Evolutionary conservation across 208 protist species (phyloP).

Genomic region (Leishmania tarentolae): DNA sequence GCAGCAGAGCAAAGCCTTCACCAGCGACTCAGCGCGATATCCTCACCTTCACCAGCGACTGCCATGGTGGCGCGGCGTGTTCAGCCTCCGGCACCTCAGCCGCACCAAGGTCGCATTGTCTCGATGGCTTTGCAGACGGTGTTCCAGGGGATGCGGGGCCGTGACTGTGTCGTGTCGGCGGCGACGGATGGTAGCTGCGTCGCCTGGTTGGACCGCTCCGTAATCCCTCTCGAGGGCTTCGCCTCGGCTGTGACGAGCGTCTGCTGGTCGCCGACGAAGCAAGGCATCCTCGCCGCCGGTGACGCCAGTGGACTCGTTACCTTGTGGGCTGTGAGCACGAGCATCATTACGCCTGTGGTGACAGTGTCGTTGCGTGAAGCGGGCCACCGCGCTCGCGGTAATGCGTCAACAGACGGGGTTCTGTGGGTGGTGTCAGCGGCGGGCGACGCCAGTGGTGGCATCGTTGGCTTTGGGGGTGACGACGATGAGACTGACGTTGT

Average conservation of each 20-base stretch:
- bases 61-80: not conserved
- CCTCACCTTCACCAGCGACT: not conserved
- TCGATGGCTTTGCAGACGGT: constrained; percentile 56
- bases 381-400: constrained; percentile 15
- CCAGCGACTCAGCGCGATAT: not conserved
- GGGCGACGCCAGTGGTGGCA: constrained; percentile 2
- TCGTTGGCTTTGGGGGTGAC: not conserved
- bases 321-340: constrained; percentile 57
- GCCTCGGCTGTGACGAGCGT: constrained; percentile 49
- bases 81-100: constrained; percentile 10
- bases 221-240: constrained; percentile 58
- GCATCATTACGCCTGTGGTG: constrained; percentile 44
- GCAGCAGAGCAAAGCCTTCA: not conserved
- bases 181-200: constrained; percentile 57
- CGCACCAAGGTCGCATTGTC: constrained; percentile 41
- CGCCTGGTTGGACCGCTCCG: constrained; percentile 48
- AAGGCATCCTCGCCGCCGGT: constrained; percentile 65
- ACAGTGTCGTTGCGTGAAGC: constrained; percentile 36
- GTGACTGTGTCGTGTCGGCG: constrained; percentile 52
- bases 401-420: constrained; percentile 16
- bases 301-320: constrained; percentile 59
- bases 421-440: constrained; percentile 10
- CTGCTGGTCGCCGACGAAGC: constrained; percentile 69
- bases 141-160: constrained; percentile 32
- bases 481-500: constrained; percentile 17